Base-by-base conservation (phyloP, 106 monocot species). In the Apostasia ramifera region DNA sequence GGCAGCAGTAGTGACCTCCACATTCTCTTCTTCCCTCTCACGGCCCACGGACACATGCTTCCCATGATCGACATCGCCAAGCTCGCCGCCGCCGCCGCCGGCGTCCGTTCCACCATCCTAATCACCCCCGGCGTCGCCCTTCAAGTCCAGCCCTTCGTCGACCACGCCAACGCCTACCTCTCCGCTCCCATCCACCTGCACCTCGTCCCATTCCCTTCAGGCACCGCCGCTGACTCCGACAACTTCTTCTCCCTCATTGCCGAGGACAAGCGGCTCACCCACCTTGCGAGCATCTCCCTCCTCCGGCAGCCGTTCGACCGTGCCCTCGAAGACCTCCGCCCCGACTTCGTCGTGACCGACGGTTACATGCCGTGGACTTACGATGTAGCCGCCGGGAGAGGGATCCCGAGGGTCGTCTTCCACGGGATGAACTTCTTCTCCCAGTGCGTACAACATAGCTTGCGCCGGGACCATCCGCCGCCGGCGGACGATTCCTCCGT, bases 1-100 rank as follows among this genome's bases (percentile, higher is more conserved):
- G n/a, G n/a, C n/a, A n/a, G n/a, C n/a, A n/a, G n/a, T n/a, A n/a
- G n/a, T n/a, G n/a, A n/a, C n/a, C 26, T 61, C 2, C 60, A 13
- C 13, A 42, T 76, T 5, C 12, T 76, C 53, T 61, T 76, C 69
- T 61, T 76, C 54, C 76, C 76, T 2, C 37, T 76, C 42, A 58
- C 61, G 53, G 7, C 53, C 45, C 76, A 59, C 8, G 67, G 79
- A 55, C 73, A 79, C 69, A 74, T 74, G 47, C 14, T 69, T 10
- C 79, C 79, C 40, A 40, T 74, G 63, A 8, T 70, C 45, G 69
- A 69, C 69, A 48, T 63, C 8, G 79, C 69, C 69, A n/a, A 13
- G 56, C 44, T 59, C n/a, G n/a, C n/a, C 53, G 8, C 59, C 60
- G 26, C 60, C 72, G 6, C 6, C 44, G 50, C 44, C 12, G 68